Evolutionary conservation across 768 basidiomycete genomes (phyloP), one percentile per base, ranked within the genome.

Genomic region (Austroboletus eburneus): DNA sequence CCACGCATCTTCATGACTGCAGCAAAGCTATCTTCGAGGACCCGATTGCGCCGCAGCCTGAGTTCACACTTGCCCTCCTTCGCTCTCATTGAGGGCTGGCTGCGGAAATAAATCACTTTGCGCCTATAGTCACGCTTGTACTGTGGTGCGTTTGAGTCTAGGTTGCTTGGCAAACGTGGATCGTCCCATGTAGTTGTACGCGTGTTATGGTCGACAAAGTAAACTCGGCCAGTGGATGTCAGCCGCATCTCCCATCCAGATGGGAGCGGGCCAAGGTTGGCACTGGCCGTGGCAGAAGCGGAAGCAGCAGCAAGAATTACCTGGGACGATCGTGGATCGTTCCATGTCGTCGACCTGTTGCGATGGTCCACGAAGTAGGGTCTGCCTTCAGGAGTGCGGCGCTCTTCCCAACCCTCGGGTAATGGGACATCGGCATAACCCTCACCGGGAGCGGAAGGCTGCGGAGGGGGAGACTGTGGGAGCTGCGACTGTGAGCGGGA

Each of bases 161-260:
- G 72, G 50, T 83, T 79, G 1, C 80, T 83, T 0, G 92, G 91
- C 43, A 93, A 66, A 42, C 92, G 80, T 17, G 91, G 92, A 64
- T 95, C 92, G 61, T 94, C 92, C 92, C 91, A 94, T 6, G 88
- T 81, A 14, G 92, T 94, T 16, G 91, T 91, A 43, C 86, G 77
- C 32, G 85, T 87, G 52, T 86, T 93, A 68, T 95, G 92, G 62
- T 94, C 92, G 13, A 94, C 91, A 56, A 92, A 95, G 68, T 95
- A 95, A 16, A 94, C 85, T 27, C 91, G 77, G 8, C 78, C 78
- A 0, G 87, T 91, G 1, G 85, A 83, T 1, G 92, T 93, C 43
- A 94, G 67, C 17, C 92, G 78, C 92, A 94, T 94, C 69, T 95
- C 92, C 91, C 91, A 95, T 49, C 91, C 92, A 37, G 84, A 87